phyloP scores from a whole-genome alignment of 169 alveolate species.

The Plasmodium knowlesi region DNA sequence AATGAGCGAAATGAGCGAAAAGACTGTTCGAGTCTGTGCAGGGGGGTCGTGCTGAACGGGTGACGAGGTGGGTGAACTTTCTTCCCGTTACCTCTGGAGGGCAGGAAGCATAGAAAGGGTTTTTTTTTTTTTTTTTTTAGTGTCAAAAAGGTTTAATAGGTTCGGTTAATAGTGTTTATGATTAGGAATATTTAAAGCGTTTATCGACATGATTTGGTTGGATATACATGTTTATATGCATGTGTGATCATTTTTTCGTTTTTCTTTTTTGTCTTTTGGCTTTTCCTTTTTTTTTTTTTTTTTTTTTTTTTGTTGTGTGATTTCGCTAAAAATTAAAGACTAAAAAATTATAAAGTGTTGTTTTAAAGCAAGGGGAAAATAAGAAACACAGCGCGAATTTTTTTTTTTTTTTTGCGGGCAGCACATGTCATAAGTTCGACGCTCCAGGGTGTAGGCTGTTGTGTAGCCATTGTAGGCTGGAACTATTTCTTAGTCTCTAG shows the following conservation, averaged over 20 bases:
- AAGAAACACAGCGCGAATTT: background rate
- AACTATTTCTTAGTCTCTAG: background rate
- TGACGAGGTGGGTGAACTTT: background rate
- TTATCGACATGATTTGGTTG: background rate
- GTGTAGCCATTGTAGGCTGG: background rate
- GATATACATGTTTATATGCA: background rate
- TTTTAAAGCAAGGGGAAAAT: background rate
- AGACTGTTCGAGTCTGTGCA: too few species aligned
- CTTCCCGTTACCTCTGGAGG: background rate
- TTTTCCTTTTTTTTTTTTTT: background rate
- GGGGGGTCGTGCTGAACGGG: background rate
- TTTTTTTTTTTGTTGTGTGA: background rate
- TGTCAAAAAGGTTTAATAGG: background rate
- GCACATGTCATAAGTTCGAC: background rate
- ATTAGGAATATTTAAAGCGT: background rate
- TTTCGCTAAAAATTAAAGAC: background rate
- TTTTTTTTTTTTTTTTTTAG: constrained; percentile 3
- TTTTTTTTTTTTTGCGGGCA: too few species aligned
- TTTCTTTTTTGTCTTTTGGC: background rate
- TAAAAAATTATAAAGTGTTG: background rate
- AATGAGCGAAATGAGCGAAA: too few species aligned
- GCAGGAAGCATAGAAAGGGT: background rate
- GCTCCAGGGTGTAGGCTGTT: background rate
- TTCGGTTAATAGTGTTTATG: background rate
- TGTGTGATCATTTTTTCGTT: background rate